Percentiles rank a stretch among this genome's conserved stretches.
Conservation (phyloP, 2,329 filamentous ascomycete genomes). For the Sporothrix euskadiensis region DNA sequence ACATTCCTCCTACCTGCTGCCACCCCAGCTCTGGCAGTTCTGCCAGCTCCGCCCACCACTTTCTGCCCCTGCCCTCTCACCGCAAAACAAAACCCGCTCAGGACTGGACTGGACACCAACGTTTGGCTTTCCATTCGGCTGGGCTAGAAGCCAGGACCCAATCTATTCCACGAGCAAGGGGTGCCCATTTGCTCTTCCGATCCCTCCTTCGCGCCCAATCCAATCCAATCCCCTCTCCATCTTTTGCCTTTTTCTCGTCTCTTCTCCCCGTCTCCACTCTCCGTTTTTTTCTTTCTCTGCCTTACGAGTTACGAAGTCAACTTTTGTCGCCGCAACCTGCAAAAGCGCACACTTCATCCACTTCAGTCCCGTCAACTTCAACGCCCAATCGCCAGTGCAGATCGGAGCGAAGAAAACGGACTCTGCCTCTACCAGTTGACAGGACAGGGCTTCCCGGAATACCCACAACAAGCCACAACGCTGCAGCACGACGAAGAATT, state of each 20-base stretch:
- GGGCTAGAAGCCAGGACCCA: not conserved
- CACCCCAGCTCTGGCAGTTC: not conserved
- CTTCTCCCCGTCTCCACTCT: not conserved
- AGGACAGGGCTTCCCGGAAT: not conserved
- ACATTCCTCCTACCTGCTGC: not conserved
- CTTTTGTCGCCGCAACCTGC: not conserved
- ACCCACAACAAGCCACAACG: constrained; percentile 16
- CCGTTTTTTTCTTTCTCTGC: not conserved
- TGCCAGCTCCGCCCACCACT: constrained; percentile 11
- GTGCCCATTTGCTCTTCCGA: not conserved
- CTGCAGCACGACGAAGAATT: constrained; percentile 2
- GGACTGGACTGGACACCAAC: not conserved
- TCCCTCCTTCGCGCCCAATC: constrained; percentile 21
- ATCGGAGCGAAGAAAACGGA: not conserved
- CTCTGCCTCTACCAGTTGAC: not conserved
- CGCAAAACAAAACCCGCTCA: constrained; percentile 23
- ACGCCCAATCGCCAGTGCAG: constrained; percentile 16
- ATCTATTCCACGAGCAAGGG: not conserved
- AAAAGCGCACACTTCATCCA: constrained; percentile 10
- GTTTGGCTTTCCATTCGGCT: constrained; percentile 11
- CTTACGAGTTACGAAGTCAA: constrained; percentile 13
- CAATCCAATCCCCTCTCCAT: constrained; percentile 7
- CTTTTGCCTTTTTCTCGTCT: not conserved
- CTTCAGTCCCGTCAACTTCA: constrained; percentile 19
- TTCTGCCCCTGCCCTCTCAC: constrained; percentile 21